Percentiles rank a stretch among this genome's conserved stretches.
These are phyloP conservation scores for Cutaneotrichosporon sp. DNA, from an alignment of 1,284 basidiomycete species.

Conservation along the genomic window DNA sequence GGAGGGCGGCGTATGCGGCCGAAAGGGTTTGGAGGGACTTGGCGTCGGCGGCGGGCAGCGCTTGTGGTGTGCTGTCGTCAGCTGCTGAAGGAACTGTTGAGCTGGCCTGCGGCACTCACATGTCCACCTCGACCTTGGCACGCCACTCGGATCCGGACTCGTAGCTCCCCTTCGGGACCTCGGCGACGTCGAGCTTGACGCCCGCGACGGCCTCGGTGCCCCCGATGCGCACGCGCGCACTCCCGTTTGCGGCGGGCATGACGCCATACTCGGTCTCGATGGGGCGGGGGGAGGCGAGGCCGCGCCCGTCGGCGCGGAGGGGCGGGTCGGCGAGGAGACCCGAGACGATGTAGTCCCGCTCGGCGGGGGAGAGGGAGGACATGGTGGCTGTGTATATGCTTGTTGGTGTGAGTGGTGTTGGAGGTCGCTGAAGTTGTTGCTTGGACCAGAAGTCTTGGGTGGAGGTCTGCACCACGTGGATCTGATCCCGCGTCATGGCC, in stretches of 20 bases:
- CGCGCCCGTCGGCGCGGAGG: slow-evolving; percentile 45
- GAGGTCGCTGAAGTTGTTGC: not conserved
- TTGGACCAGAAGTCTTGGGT: not conserved
- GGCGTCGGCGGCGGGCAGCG: slow-evolving; percentile 37
- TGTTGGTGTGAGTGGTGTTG: not conserved
- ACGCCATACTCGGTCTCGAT: slow-evolving; percentile 47
- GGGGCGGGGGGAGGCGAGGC: slow-evolving; percentile 37
- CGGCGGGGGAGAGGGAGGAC: slow-evolving; percentile 46
- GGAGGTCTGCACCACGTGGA: slow-evolving; percentile 8
- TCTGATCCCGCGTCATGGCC: not conserved
- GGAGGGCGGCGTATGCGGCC: slow-evolving; percentile 37
- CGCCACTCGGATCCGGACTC: slow-evolving; percentile 31
- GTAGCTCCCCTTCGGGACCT: slow-evolving; percentile 21
- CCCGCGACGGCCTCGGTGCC: slow-evolving; percentile 53
- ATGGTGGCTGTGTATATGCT: too few species aligned
- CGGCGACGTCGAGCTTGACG: slow-evolving; percentile 49
- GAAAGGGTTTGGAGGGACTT: slow-evolving; percentile 35
- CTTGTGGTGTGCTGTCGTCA: slow-evolving; percentile 48
- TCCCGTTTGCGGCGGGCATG: slow-evolving; percentile 51
- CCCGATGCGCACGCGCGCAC: slow-evolving; percentile 40
- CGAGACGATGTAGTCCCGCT: slow-evolving; percentile 49
- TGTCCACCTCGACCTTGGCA: slow-evolving; percentile 50
- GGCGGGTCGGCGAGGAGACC: slow-evolving; percentile 41
- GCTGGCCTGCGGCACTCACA: slow-evolving; percentile 45
- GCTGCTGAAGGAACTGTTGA: too few species aligned